Evolutionary conservation across 192 early-diverging fungal genomes (phyloP).

Genomic region (Paraglomus occultum): DNA sequence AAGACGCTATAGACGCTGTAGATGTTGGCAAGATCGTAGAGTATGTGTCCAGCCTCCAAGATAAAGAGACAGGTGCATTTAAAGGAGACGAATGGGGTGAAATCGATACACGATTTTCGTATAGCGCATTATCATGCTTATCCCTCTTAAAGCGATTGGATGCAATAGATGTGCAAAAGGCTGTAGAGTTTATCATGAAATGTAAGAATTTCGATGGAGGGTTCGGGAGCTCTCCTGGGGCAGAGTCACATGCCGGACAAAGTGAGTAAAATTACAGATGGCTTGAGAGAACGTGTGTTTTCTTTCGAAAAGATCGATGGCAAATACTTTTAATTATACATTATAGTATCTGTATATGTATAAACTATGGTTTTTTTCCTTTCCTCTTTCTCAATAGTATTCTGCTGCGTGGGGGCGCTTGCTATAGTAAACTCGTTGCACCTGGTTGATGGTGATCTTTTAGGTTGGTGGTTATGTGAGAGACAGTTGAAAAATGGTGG

Average conservation of each 20-base stretch:
- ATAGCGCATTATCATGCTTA: conserved; percentile 75
- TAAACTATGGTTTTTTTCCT: too few species aligned
- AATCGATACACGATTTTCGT: conserved; percentile 91
- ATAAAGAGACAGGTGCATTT: conserved; percentile 73
- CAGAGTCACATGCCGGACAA: conserved; percentile 90
- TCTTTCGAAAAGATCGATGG: too few species aligned
- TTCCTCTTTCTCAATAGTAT: conserved; percentile 57
- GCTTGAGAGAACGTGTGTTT: conserved; percentile 11
- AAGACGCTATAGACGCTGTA: conserved; percentile 77
- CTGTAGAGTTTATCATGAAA: conserved; percentile 66
- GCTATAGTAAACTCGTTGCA: conserved; percentile 79
- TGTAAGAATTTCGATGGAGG: conserved; percentile 98
- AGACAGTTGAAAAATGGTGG: conserved; percentile 91
- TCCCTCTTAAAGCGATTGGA: conserved; percentile 74
- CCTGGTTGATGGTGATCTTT: conserved; percentile 73
- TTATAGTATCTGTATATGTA: too few species aligned
- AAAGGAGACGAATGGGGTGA: conserved; percentile 92
- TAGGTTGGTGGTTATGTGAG: conserved; percentile 93
- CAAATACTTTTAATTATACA: neutral
- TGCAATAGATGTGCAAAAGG: conserved; percentile 51
- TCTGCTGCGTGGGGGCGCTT: conserved; percentile 87
- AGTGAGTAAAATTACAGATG: conserved; percentile 39
- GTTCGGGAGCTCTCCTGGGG: conserved; percentile 85
- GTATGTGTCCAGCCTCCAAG: conserved; percentile 66
- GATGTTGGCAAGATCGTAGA: conserved; percentile 60